Evolutionary conservation across 2,329 filamentous ascomycete genomes (phyloP).

Genomic region (Lachnellula arida): DNA sequence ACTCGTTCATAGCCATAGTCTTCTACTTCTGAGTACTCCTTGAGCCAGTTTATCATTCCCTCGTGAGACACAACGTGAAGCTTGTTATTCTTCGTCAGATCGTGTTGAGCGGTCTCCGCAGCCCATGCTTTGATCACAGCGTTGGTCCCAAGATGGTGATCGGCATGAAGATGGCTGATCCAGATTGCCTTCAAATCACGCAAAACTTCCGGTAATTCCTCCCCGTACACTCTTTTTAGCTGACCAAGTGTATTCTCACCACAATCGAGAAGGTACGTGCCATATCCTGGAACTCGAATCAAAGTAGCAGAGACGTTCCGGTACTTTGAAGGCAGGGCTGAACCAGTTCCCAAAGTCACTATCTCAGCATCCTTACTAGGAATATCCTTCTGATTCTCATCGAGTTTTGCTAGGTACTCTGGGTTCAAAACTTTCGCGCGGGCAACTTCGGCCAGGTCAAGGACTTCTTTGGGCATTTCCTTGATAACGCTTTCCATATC

Average conservation of each 20-base stretch:
- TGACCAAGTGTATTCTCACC: slow-evolving; percentile 92
- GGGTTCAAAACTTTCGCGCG: slow-evolving; percentile 36
- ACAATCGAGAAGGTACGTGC: slow-evolving; percentile 86
- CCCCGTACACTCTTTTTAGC: slow-evolving; percentile 67
- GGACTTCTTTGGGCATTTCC: slow-evolving; percentile 40
- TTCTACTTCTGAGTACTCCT: slow-evolving; percentile 75
- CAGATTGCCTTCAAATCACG: slow-evolving; percentile 75
- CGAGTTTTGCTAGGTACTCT: slow-evolving; percentile 45
- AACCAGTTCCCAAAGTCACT: slow-evolving; percentile 85
- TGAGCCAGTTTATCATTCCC: slow-evolving; percentile 70
- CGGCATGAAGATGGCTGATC: slow-evolving; percentile 94
- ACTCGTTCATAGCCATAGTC: slow-evolving; percentile 63
- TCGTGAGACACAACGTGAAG: slow-evolving; percentile 65
- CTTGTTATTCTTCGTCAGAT: slow-evolving; percentile 34
- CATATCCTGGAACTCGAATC: slow-evolving; percentile 74
- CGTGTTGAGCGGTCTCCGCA: slow-evolving; percentile 41
- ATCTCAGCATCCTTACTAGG: slow-evolving; percentile 75
- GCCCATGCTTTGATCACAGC: slow-evolving; percentile 81
- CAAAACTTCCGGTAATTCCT: slow-evolving; percentile 67
- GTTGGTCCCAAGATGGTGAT: slow-evolving; percentile 87
- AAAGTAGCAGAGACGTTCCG: slow-evolving; percentile 91
- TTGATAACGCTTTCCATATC: slow-evolving; percentile 41
- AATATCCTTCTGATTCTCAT: slow-evolving; percentile 56
- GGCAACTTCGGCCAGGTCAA: slow-evolving; percentile 49
- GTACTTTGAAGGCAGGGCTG: slow-evolving; percentile 84